Conservation (phyloP, 2,329 filamentous ascomycete species). For the Sarocladium strictum region DNA sequence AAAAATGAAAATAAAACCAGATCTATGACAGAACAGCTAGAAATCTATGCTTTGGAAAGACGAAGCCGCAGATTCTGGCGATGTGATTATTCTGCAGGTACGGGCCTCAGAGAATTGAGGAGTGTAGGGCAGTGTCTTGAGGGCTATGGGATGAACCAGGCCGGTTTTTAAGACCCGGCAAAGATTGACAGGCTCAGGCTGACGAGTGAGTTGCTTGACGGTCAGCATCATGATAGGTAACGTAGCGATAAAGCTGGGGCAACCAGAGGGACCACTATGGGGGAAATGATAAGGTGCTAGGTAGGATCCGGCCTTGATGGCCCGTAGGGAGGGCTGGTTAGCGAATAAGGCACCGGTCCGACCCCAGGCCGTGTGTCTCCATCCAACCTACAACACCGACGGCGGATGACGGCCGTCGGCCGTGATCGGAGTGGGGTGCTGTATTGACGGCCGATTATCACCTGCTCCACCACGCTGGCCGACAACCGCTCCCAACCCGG, state of each 20-base stretch:
- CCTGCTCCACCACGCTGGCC: background rate
- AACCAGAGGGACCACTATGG: background rate
- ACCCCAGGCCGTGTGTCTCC: background rate
- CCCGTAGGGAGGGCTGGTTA: no score
- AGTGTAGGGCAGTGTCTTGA: no score
- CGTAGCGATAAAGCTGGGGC: background rate
- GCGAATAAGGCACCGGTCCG: background rate
- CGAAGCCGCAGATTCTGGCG: no score
- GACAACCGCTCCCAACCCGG: no score
- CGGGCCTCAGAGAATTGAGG: no score
- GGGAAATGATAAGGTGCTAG: background rate
- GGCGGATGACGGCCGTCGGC: slow-evolving; percentile 2
- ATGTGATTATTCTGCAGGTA: no score
- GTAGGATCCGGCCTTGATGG: no score
- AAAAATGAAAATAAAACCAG: background rate
- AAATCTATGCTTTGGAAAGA: background rate
- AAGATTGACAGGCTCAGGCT: background rate
- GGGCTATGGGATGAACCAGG: background rate
- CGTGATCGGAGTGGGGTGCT: background rate
- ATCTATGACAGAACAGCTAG: no score
- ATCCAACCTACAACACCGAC: background rate
- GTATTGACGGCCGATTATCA: background rate
- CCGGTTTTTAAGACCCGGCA: background rate
- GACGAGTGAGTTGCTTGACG: background rate
- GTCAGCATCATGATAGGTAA: background rate